phyloP scores from a whole-genome alignment of 2,329 filamentous ascomycete species.

The Aspergillus udagawae region DNA sequence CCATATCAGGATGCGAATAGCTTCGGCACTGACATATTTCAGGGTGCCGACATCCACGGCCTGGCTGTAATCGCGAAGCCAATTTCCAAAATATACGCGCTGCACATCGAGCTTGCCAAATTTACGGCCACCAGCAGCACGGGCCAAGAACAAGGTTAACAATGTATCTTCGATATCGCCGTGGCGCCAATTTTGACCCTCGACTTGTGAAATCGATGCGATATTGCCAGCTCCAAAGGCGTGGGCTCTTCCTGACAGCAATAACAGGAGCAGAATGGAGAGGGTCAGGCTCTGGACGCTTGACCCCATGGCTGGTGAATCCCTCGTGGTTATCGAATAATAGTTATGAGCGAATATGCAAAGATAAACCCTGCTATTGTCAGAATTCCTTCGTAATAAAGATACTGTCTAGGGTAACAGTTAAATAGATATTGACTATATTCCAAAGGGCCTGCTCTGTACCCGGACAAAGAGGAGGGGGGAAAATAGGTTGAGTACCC shows the following conservation, averaged over 20 bases:
- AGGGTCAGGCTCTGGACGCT: slow-evolving; percentile 19
- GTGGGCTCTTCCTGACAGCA: slow-evolving; percentile 63
- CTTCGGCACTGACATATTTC: slow-evolving; percentile 85
- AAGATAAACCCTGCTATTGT: neutral
- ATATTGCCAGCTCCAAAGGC: slow-evolving; percentile 91
- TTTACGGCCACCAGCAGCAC: slow-evolving; percentile 66
- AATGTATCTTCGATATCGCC: slow-evolving; percentile 92
- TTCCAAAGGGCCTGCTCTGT: neutral
- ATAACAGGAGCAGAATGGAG: slow-evolving; percentile 55
- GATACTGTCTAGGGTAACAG: neutral
- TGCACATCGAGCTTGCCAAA: slow-evolving; percentile 86
- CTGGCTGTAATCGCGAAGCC: slow-evolving; percentile 90
- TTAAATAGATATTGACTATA: neutral
- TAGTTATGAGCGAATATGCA: neutral
- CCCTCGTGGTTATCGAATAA: neutral
- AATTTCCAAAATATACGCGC: slow-evolving; percentile 93
- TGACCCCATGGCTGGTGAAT: slow-evolving; percentile 14
- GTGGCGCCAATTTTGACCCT: slow-evolving; percentile 85
- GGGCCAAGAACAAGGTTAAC: slow-evolving; percentile 65
- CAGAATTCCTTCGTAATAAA: neutral
- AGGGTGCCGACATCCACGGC: slow-evolving; percentile 90
- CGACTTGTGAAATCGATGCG: slow-evolving; percentile 71
- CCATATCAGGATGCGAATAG: slow-evolving; percentile 84
- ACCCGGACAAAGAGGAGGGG: neutral
- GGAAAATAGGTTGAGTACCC: neutral